Base-by-base conservation (phyloP, 805 yeast genomes). In the Saturnispora diversa region DNA sequence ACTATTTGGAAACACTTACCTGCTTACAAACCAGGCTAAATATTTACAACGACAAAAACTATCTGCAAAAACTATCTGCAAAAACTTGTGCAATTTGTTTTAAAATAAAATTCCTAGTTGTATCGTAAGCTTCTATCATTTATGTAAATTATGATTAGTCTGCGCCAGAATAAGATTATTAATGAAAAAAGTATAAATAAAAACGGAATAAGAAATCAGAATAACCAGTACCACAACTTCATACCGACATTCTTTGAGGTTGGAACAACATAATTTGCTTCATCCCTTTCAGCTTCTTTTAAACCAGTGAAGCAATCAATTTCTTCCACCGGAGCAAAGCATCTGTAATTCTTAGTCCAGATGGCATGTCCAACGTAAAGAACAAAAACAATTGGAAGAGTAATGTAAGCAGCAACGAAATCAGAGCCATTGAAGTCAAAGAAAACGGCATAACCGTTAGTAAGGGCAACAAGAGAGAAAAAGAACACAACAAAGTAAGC, bases 381-480 rank as follows among this genome's bases (percentile, higher is more conserved):
- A 4, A 61, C 60, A 3, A 72, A 44, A 47, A 75, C 68, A 43
- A 74, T 66, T 26, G 81, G 84, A 36, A 81, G 54, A 0, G 86
- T 80, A 44, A 81, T 66, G 59, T 81, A 81, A 8, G 87, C 82
- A 25, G 88, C 87, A 37, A 81, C 60, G 50, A 81, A 81, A 55
- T 77, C 79, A 6, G 72, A 58, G 1, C 58, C 69, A 11, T 65
- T 68, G 66, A 77, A 78, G 37, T 59, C 51, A 44, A 81, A 70
- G 59, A 81, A 80, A 5, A 75, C 80, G 3, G 72, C 78, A 54
- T 77, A 82, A 42, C 88, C 88, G 50, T 82, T 81, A n/a, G 87
- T 80, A 34, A 82, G 38, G 23, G 79, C 63, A 39, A 82, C 52
- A n/a, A 82, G 23, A 5, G 66, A 44, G 42, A 79, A 68, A 29